Evolutionary conservation across 176 grass and related monocot species (phyloP).

Genomic region (Triticum urartu): DNA sequence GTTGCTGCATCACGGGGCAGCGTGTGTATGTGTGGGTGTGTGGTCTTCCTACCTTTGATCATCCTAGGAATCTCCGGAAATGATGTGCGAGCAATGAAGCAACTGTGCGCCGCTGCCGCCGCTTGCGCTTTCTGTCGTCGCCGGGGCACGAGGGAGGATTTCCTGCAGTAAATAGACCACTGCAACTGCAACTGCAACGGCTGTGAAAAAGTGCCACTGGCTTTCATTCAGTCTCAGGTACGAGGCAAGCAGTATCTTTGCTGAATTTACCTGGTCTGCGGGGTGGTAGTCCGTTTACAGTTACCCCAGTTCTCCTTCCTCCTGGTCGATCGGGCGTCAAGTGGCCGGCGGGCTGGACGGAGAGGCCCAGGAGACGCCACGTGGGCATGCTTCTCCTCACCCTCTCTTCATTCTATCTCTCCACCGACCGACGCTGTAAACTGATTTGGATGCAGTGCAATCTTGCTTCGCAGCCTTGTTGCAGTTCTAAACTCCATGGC

Average conservation of each 20-base stretch:
- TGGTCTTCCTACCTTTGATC: slow-evolving; percentile 32
- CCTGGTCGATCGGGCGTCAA: neutral
- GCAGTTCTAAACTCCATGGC: neutral
- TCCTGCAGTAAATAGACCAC: slow-evolving; percentile 35
- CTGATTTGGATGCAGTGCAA: neutral
- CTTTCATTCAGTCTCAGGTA: slow-evolving; percentile 9
- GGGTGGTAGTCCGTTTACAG: neutral
- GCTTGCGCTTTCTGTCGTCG: slow-evolving; percentile 23
- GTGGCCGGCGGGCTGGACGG: neutral
- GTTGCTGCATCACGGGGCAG: slow-evolving; percentile 23
- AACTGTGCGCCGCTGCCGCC: neutral
- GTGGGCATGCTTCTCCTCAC: neutral
- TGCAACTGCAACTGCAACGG: neutral
- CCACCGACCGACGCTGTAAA: neutral
- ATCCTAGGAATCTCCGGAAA: slow-evolving; percentile 62
- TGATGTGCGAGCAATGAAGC: slow-evolving; percentile 43
- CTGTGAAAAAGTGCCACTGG: neutral
- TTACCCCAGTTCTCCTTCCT: neutral
- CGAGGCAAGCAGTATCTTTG: neutral
- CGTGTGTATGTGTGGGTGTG: too few relatives aligned
- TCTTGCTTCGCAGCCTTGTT: neutral
- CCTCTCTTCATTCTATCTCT: neutral
- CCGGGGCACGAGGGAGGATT: neutral
- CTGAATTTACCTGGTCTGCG: neutral
- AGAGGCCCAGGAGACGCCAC: slow-evolving; percentile 10